A percentile compares a stretch with the other conserved stretches of the same genome.
Conservation (phyloP, 2,329 filamentous ascomycete genomes). For the Chaetoscypha palmicola region DNA sequence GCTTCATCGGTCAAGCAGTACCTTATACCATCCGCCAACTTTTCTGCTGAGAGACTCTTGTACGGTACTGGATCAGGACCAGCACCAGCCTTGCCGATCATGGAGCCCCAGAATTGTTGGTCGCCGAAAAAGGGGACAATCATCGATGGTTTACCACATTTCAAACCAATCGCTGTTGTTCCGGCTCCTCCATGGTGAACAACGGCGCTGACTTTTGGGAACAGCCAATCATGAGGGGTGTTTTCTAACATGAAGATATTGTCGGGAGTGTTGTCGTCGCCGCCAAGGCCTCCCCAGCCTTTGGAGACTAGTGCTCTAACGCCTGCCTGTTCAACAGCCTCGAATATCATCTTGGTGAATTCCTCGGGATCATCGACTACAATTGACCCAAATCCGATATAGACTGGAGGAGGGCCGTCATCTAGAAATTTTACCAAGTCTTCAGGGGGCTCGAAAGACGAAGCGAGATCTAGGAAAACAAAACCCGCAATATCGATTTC, state of each 20-base stretch:
- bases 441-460: conserved; percentile 50
- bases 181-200: conserved; percentile 75
- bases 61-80: conserved; percentile 63
- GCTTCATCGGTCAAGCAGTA: conserved; percentile 59
- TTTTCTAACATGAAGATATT: conserved; percentile 67
- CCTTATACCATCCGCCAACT: conserved; percentile 62
- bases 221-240: conserved; percentile 71
- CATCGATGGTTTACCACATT: conserved; percentile 65
- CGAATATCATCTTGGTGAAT: conserved; percentile 65
- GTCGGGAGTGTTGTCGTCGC: conserved; percentile 49
- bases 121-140: conserved; percentile 76
- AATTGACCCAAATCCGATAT: conserved; percentile 72
- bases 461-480: conserved; percentile 66
- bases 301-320: conserved; percentile 67
- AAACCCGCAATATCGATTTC: conserved; percentile 72
- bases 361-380: conserved; percentile 64
- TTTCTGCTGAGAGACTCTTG: conserved; percentile 57
- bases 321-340: conserved; percentile 57
- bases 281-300: conserved; percentile 67
- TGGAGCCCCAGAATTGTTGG: conserved; percentile 70
- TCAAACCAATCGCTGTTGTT: conserved; percentile 67
- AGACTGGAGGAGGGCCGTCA: conserved; percentile 53
- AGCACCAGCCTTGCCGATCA: conserved; percentile 56
- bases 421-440: conserved; percentile 50
- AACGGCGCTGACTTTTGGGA: conserved; percentile 57